These are phyloP conservation scores for Cytospora leucostoma DNA, from an alignment of 2,329 filamentous ascomycete genomes.

Conservation along the genomic window DNA sequence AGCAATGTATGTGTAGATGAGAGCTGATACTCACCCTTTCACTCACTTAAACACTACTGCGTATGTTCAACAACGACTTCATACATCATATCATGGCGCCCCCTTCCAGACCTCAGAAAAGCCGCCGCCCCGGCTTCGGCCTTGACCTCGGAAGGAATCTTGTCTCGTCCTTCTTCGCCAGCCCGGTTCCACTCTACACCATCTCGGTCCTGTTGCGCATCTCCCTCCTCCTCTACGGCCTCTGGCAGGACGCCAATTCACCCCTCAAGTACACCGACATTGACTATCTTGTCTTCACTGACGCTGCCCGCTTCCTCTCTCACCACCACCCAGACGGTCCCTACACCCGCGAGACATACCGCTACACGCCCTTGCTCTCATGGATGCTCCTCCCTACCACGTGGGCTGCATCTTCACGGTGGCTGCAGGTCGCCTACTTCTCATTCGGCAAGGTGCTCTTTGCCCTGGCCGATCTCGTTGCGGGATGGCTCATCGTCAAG, in stretches of 20 bases:
- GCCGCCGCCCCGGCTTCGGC: not conserved
- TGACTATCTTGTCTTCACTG: constrained; percentile 97
- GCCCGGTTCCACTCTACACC: constrained; percentile 54
- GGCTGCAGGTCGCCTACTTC: constrained; percentile 55
- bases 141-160: not conserved
- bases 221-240: constrained; percentile 79
- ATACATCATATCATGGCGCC: not conserved
- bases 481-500: constrained; percentile 72
- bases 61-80: too few species aligned
- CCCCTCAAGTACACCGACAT: constrained; percentile 98
- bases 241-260: constrained; percentile 89
- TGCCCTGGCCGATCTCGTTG: constrained; percentile 77
- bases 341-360: constrained; percentile 90
- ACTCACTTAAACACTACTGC: not conserved
- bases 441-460: constrained; percentile 88
- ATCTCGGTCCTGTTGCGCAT: constrained; percentile 66
- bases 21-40: not conserved
- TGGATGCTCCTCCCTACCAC: constrained; percentile 87
- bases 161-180: constrained; percentile 39
- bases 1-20: too few species aligned
- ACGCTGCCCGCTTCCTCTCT: constrained; percentile 78
- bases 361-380: constrained; percentile 91
- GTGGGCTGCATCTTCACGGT: constrained; percentile 43
- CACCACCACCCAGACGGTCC: constrained; percentile 62
- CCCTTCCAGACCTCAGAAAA: not conserved